Evolutionary conservation across 208 protist species (phyloP).

Genomic region (Leishmania aethiopica): DNA sequence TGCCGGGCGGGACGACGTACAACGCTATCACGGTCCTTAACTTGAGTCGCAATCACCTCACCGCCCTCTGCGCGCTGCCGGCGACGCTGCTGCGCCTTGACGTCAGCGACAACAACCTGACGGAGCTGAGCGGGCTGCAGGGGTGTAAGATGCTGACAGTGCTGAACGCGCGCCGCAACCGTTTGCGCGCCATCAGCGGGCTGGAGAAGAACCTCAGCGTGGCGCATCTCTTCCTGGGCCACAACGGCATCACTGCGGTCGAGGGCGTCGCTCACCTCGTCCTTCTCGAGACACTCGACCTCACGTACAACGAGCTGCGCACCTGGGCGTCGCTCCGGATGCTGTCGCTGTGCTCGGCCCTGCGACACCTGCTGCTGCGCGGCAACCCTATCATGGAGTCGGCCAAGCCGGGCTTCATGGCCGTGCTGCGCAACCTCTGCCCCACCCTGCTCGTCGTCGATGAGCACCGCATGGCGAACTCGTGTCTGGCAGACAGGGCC

Average conservation of each 20-base stretch:
- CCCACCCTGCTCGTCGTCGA: conserved; percentile 76
- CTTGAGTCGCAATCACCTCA: conserved; percentile 67
- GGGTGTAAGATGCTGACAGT: conserved; percentile 81
- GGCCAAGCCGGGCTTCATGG: conserved; percentile 29
- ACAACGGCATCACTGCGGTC: conserved; percentile 65
- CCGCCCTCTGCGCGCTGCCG: conserved; percentile 47
- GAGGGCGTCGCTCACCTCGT: conserved; percentile 78
- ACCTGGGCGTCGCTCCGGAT: conserved; percentile 60
- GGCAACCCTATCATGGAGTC: conserved; percentile 76
- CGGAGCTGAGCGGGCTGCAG: conserved; percentile 46
- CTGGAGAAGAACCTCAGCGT: conserved; percentile 58
- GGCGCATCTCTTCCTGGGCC: conserved; percentile 82
- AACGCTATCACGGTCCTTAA: conserved; percentile 78
- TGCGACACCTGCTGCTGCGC: conserved; percentile 70
- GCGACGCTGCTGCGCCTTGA: conserved; percentile 78
- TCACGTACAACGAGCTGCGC: conserved; percentile 70
- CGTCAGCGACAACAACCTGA: conserved; percentile 78
- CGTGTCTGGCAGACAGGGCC: conserved; percentile 47
- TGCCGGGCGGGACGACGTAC: conserved; percentile 32
- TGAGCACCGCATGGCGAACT: conserved; percentile 49
- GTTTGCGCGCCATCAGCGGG: conserved; percentile 37
- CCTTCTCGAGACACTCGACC: conserved; percentile 87
- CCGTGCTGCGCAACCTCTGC: conserved; percentile 83
- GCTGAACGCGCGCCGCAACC: conserved; percentile 80
- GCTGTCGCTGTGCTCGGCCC: conserved; percentile 67